phyloP scores from a whole-genome alignment of 768 basidiomycete genomes.

The Kwoniella heveanensis region DNA sequence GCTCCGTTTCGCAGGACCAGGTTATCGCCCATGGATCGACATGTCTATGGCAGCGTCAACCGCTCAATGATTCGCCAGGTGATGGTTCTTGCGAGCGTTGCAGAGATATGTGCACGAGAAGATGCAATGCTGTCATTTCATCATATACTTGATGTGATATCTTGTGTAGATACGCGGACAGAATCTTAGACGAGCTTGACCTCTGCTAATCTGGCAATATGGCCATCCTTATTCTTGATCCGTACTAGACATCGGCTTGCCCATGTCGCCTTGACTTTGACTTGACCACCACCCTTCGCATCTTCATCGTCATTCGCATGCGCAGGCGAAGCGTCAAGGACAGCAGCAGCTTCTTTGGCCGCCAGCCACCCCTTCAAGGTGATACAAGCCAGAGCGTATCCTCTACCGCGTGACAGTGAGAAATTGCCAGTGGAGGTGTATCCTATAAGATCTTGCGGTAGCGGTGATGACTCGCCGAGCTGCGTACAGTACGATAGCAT shows the following conservation, averaged over 20 bases:
- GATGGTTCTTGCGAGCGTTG: no score
- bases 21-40: no score
- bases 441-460: constrained; percentile 66
- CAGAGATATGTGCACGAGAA: no score
- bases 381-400: constrained; percentile 75
- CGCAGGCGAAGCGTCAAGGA: not conserved
- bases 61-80: no score
- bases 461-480: constrained; percentile 57
- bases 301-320: constrained; percentile 1
- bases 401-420: constrained; percentile 76
- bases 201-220: constrained; percentile 18
- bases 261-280: constrained; percentile 1
- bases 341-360: not conserved
- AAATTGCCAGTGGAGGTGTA: constrained; percentile 81
- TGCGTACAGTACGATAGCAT: no score
- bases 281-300: not conserved
- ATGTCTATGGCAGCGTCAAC: no score
- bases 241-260: constrained; percentile 7
- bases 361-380: constrained; percentile 58
- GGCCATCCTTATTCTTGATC: constrained; percentile 27
- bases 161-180: not conserved
- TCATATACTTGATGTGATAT: no score
- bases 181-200: constrained; percentile 7
- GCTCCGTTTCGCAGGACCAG: no score
- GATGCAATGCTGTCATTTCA: no score